A percentile compares a stretch with the other conserved stretches of the same genome.
These are phyloP conservation scores for Malania oleifera DNA, from an alignment of 164 flowering plant species.

Conservation along the genomic window DNA sequence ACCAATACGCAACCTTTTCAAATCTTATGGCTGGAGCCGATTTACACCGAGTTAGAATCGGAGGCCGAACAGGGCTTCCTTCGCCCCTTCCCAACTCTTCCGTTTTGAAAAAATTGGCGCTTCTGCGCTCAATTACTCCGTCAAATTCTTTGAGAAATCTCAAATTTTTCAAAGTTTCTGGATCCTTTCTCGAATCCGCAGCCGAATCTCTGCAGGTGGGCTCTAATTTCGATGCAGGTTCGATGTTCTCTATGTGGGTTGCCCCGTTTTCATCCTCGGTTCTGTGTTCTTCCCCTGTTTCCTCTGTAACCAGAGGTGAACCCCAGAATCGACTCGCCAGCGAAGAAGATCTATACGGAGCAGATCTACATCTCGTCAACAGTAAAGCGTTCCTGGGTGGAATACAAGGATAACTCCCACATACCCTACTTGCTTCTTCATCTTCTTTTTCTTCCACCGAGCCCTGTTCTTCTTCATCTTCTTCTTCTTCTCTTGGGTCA, in stretches of 20 bases:
- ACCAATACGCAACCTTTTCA: conserved; percentile 27
- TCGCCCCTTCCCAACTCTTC: conserved; percentile 9
- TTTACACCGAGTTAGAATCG: conserved; percentile 42
- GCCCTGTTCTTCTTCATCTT: conserved; percentile 4
- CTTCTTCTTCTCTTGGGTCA: conserved; percentile 12
- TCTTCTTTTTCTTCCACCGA: conserved; percentile 15
- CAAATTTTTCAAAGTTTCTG: conserved; percentile 20
- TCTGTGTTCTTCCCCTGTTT: conserved; percentile 11
- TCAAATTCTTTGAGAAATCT: conserved; percentile 14
- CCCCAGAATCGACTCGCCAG: conserved; percentile 54
- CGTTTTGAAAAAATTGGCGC: neutral
- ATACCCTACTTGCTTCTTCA: conserved; percentile 7
- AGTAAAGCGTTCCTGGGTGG: conserved; percentile 61
- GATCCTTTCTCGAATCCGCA: conserved; percentile 20
- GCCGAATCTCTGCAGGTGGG: conserved; percentile 13
- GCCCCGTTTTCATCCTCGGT: conserved; percentile 10
- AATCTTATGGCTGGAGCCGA: conserved; percentile 53
- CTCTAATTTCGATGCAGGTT: conserved; percentile 13
- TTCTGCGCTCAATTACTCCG: neutral
- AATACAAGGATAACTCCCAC: conserved; percentile 16
- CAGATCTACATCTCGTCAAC: conserved; percentile 69
- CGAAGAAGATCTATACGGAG: conserved; percentile 67
- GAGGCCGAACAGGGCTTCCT: conserved; percentile 12
- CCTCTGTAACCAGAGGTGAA: conserved; percentile 24
- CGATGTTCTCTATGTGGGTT: conserved; percentile 5